Evolutionary conservation across 23 red algal genomes (phyloP).

Genomic region (Rhodosorus marinus): DNA sequence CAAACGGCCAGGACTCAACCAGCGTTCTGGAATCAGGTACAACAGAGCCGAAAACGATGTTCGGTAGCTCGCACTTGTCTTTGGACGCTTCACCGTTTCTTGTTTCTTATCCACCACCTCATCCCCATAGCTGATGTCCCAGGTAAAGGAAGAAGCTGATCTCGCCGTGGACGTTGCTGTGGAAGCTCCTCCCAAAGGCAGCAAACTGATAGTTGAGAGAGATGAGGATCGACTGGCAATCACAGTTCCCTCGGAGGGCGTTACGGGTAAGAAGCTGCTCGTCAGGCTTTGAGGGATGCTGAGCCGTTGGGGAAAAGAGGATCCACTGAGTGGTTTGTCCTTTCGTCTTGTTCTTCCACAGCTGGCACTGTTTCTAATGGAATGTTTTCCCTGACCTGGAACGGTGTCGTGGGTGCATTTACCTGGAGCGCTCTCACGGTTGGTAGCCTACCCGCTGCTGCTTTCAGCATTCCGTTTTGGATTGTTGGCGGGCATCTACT

Average conservation of each 20-base stretch:
- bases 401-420: constrained; percentile 18
- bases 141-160: background rate
- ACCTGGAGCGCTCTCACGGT: constrained; percentile 28
- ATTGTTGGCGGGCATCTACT: constrained; percentile 22
- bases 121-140: background rate
- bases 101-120: constrained; percentile 10
- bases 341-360: constrained; percentile 17
- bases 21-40: background rate
- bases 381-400: constrained; percentile 30
- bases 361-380: constrained; percentile 14
- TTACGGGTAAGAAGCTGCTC: too few species aligned
- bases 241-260: too few species aligned
- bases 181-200: too few species aligned
- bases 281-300: too few species aligned
- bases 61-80: background rate
- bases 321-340: constrained; percentile 3
- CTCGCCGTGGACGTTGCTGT: too few species aligned
- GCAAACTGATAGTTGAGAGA: too few species aligned
- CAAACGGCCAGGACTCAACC: too few species aligned
- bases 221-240: too few species aligned
- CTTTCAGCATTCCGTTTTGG: constrained; percentile 62
- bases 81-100: constrained; percentile 9
- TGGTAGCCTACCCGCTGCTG: constrained; percentile 19
- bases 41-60: background rate
- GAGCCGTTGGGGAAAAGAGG: background rate